Conservation (phyloP, 768 basidiomycete species). For the Lactarius deliciosus region DNA sequence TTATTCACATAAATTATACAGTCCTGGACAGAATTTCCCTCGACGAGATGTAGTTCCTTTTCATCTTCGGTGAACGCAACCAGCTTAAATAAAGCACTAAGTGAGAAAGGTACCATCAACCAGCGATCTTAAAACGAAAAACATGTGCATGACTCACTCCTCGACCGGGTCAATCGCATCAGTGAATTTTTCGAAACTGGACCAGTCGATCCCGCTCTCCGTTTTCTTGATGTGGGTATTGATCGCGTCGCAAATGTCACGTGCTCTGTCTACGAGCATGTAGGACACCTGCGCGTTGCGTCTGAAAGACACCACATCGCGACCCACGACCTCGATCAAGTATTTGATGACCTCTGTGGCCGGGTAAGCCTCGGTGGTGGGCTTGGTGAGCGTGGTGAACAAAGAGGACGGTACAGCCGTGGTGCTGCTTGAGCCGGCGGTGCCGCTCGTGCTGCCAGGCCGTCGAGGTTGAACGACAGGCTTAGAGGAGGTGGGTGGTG, state of each 20-base stretch:
- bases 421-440: not conserved
- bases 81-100: constrained; percentile 19
- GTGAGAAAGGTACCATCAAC: not conserved
- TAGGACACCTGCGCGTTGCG: constrained; percentile 30
- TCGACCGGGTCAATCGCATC: constrained; percentile 31
- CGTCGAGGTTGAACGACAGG: not conserved
- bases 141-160: constrained; percentile 14
- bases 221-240: constrained; percentile 24
- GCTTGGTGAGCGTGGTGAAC: not conserved
- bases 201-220: constrained; percentile 23
- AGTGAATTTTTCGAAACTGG: constrained; percentile 26
- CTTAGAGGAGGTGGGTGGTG: not conserved
- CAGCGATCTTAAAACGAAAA: not conserved
- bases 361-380: constrained; percentile 15
- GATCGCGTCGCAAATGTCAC: constrained; percentile 29
- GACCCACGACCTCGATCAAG: constrained; percentile 24
- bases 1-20: constrained; percentile 11
- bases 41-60: constrained; percentile 10
- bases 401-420: constrained; percentile 2
- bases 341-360: constrained; percentile 29
- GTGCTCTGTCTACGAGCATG: constrained; percentile 27
- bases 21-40: constrained; percentile 13
- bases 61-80: constrained; percentile 21
- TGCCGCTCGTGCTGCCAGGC: not conserved
- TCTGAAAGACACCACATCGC: constrained; percentile 23